phyloP scores from a whole-genome alignment of 2,329 filamentous ascomycete species.

The Colletotrichum trifolii region DNA sequence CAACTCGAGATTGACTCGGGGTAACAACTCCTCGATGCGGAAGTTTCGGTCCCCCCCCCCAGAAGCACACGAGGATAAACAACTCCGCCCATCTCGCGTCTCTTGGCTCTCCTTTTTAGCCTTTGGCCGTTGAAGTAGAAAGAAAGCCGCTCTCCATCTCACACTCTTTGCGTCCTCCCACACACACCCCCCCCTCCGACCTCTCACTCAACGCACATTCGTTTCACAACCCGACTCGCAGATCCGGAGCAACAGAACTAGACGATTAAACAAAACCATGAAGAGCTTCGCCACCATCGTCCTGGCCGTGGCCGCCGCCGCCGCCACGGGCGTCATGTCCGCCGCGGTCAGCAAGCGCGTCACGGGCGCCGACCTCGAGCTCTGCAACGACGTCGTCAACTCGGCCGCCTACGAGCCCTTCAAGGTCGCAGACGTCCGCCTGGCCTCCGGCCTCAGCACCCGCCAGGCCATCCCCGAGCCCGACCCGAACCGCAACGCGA shows the following conservation, averaged over 20 bases:
- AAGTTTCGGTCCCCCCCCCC: background rate
- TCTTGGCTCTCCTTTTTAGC: fast-evolving
- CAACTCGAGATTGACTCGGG: background rate
- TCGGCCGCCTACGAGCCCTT: slow-evolving; percentile 24
- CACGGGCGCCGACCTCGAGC: background rate
- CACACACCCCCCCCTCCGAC: no score
- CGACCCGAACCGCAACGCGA: slow-evolving; percentile 28
- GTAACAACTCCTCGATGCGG: background rate
- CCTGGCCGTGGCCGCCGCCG: slow-evolving; percentile 14
- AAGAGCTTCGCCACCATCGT: slow-evolving; percentile 29
- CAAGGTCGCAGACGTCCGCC: background rate
- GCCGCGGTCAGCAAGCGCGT: slow-evolving; percentile 17
- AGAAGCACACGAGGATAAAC: slow-evolving; percentile 13
- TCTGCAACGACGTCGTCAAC: background rate
- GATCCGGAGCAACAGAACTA: background rate
- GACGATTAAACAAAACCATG: slow-evolving; percentile 24
- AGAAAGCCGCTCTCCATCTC: background rate
- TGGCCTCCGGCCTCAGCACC: background rate
- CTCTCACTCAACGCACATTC: slow-evolving; percentile 4
- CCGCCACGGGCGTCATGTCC: slow-evolving; percentile 25
- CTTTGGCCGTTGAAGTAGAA: background rate
- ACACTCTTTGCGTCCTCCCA: slow-evolving; percentile 15
- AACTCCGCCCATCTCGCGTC: background rate
- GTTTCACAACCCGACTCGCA: background rate
- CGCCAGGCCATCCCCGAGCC: slow-evolving; percentile 20